These are phyloP conservation scores for Cicer bijugum DNA, from an alignment of 306 rosid genomes.

Conservation along the genomic window DNA sequence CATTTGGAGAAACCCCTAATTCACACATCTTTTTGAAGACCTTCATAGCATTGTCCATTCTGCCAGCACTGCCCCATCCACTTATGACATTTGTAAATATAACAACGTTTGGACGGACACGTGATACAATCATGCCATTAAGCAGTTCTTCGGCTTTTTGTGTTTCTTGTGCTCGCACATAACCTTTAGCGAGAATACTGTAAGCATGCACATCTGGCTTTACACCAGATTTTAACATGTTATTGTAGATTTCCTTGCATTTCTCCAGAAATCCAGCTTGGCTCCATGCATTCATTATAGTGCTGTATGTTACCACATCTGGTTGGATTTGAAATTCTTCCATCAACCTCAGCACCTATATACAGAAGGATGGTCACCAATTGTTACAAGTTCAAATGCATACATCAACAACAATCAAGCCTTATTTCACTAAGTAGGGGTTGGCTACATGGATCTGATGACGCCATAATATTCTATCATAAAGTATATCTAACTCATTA, in stretches of 20 bases:
- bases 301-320: slow-evolving; percentile 72
- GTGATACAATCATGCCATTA: slow-evolving; percentile 51
- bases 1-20: slow-evolving; percentile 62
- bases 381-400: slow-evolving; percentile 6
- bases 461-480: too few relatives aligned
- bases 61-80: slow-evolving; percentile 74
- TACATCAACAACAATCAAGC: neutral
- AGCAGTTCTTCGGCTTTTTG: slow-evolving; percentile 71
- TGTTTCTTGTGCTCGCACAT: slow-evolving; percentile 67
- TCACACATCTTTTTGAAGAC: slow-evolving; percentile 66
- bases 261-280: slow-evolving; percentile 70
- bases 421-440: too few relatives aligned
- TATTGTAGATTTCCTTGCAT: slow-evolving; percentile 62
- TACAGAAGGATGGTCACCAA: slow-evolving; percentile 34
- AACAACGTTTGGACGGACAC: slow-evolving; percentile 61
- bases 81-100: slow-evolving; percentile 68
- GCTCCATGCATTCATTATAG: slow-evolving; percentile 85
- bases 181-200: slow-evolving; percentile 78
- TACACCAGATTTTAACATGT: slow-evolving; percentile 71
- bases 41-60: slow-evolving; percentile 68
- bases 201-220: slow-evolving; percentile 71
- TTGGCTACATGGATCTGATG: too few relatives aligned
- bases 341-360: slow-evolving; percentile 73
- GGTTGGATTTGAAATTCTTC: slow-evolving; percentile 63
- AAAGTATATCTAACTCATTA: too few relatives aligned